Conservation (phyloP, 2,329 filamentous ascomycete species). For the Pestalotiopsis sp. region DNA sequence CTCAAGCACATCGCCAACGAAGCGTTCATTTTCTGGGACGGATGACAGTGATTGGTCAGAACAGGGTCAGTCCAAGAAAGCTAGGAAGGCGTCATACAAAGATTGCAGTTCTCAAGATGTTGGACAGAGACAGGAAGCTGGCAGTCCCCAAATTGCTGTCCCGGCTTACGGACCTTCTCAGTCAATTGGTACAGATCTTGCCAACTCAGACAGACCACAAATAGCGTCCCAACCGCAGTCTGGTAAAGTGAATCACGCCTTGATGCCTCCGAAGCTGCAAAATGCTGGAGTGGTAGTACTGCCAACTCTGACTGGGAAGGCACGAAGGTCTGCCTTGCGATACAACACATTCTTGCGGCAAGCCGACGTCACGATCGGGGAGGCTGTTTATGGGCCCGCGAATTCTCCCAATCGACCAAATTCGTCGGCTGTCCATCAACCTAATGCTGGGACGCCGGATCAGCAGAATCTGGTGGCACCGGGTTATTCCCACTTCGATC, state of each 20-base stretch:
- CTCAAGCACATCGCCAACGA: too few species aligned
- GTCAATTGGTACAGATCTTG: background rate
- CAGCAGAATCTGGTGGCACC: conserved; percentile 6
- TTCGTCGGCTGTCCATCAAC: conserved; percentile 22
- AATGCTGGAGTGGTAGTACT: background rate
- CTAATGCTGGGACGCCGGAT: background rate
- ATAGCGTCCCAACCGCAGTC: background rate
- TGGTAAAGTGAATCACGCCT: background rate
- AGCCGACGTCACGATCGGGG: conserved; percentile 35
- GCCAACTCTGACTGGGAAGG: background rate
- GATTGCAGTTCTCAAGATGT: too few species aligned
- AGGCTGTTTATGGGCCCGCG: conserved; percentile 40
- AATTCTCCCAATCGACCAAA: conserved; percentile 31
- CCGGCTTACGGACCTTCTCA: too few species aligned
- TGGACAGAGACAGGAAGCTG: too few species aligned
- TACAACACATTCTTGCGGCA: conserved; percentile 16
- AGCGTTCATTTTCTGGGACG: too few species aligned
- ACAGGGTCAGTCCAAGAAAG: too few species aligned
- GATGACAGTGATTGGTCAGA: too few species aligned
- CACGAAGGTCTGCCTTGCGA: background rate
- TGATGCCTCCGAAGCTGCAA: background rate
- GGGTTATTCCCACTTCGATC: conserved; percentile 52
- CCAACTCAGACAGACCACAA: background rate
- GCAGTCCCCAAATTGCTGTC: too few species aligned
- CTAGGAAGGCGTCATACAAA: too few species aligned